Evolutionary conservation across 2,329 filamentous ascomycete genomes (phyloP), one percentile per base, ranked within the genome.

Genomic region (Esteya vermicola): DNA sequence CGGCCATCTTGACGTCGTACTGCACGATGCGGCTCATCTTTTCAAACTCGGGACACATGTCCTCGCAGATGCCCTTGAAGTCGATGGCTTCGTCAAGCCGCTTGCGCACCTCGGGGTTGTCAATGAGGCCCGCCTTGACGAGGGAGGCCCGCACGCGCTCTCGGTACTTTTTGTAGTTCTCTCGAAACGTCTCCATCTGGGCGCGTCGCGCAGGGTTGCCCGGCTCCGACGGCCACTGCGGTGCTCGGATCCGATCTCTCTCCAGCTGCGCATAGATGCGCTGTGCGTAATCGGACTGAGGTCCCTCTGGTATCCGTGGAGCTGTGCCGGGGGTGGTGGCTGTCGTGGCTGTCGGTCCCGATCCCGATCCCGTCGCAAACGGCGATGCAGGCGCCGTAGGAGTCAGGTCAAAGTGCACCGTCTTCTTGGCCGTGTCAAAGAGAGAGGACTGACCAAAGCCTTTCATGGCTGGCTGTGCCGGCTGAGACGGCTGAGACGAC

Each of bases 21-120:
- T 80, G 73, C 36, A 68, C 69, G 41, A 81, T 78, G 44, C 76
- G 66, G 37, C 65, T 71, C 26, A 78, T 67, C 52, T 71, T 72
- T 52, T 81, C 77, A 54, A 71, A 79, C 46, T 78, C 72, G 6
- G 77, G 77, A 45, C 77, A 81, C 76, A 80, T 81, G 21, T 78
- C 72, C 49, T 80, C 72, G 49, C 75, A 80, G 34, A 76, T 78
- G 13, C 77, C 77, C 52, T 75, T 75, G 51, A 81, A 81, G 32
- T 72, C 67, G 36, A 81, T 72, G 7, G 77, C 77, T 51, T 81
- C 69, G 43, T 72, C 65, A 8, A 81, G 62, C 16, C 65, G 68
- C 50, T 76, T 75, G 41, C 70, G 69, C 49, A 75, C 71, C 25
- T 77, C 69, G 3, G 76, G 76, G 47, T 81, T 73, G 53, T 81